Base-by-base conservation (phyloP, 208 protist genomes). In the Acanthamoeba castellanii region DNA sequence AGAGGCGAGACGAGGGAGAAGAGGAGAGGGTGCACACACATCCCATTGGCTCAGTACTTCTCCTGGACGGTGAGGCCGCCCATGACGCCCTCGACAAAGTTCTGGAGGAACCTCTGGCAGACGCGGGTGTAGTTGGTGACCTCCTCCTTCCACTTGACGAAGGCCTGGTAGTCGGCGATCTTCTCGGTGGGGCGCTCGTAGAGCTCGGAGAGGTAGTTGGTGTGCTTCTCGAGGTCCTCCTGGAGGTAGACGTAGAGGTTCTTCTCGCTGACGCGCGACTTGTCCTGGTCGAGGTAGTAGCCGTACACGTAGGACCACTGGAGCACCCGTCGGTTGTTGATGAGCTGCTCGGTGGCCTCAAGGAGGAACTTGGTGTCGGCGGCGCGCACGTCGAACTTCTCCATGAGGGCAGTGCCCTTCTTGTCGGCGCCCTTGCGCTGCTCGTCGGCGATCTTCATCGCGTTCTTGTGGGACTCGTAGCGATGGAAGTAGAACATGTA, bases 41-140 rank as follows among this genome's bases (percentile, higher is more conserved):
- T 3, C 72, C 6, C n/a, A 11, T 7, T 42, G 8, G 27, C 30
- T 95, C n/a, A 92, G 94, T 95, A 90, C 52, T 84, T 82, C 72
- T 95, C 66, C 68, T 95, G 47, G 11, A 27, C n/a, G 87, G 92
- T 95, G 45, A 96, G 88, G 66, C 96, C 96, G 68, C 94, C 94
- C 59, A 94, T 61, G 82, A 95, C 94, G 78, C 96, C 96, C 42
- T 96, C 96, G 42, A 96, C 85, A 92, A 96, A 96, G 85, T 95
- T 92, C 37, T 93, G 70, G 25, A 94, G 74, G 93, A 92, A 93
- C 57, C 95, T 96, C 52, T 95, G 74, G 34, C 95, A 96, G 16
- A 97, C 93, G 47, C 95, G 92, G n/a, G 95, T 96, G 70, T 97
- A 97, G 87, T 97, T 97, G 22, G 96, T 97, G 50, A 97, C 96